Percentiles rank a stretch among this genome's conserved stretches.
Evolutionary conservation across 495 filamentous ascomycete genomes (phyloP).

Genomic region (Penicillium fimorum): DNA sequence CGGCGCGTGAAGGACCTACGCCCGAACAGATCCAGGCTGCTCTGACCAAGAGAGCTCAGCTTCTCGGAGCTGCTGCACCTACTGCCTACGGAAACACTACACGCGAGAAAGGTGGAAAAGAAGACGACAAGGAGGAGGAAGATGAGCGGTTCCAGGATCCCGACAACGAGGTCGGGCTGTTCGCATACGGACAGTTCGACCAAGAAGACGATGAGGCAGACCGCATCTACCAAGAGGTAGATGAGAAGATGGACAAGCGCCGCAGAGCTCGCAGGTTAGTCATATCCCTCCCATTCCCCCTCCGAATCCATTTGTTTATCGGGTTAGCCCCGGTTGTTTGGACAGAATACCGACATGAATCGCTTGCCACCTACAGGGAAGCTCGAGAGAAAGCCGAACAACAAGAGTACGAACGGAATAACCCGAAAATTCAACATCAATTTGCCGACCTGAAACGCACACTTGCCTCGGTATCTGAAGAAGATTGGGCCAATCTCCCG

Average conservation of each 20-base stretch:
- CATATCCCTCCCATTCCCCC: slow-evolving; percentile 23
- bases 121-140: slow-evolving; percentile 72
- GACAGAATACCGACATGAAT: slow-evolving; percentile 84
- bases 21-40: slow-evolving; percentile 98
- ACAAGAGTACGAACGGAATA: slow-evolving; percentile 93
- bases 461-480: slow-evolving; percentile 83
- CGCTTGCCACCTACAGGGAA: slow-evolving; percentile 76
- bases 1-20: slow-evolving; percentile 92
- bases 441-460: slow-evolving; percentile 95
- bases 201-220: slow-evolving; percentile 97
- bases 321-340: slow-evolving; percentile 55
- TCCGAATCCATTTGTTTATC: slow-evolving; percentile 68
- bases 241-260: slow-evolving; percentile 92
- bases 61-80: slow-evolving; percentile 76
- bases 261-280: slow-evolving; percentile 89
- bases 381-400: slow-evolving; percentile 85
- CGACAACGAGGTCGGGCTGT: slow-evolving; percentile 94
- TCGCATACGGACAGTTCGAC: slow-evolving; percentile 90
- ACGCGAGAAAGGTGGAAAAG: slow-evolving; percentile 62
- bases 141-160: slow-evolving; percentile 91
- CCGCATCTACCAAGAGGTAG: slow-evolving; percentile 88
- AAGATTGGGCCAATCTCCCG: slow-evolving; percentile 93
- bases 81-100: slow-evolving; percentile 69
- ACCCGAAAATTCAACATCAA: slow-evolving; percentile 98
- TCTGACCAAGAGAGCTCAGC: slow-evolving; percentile 84